Conservation (phyloP, 2,329 filamentous ascomycete genomes). For the Sporothrix schenckii region DNA sequence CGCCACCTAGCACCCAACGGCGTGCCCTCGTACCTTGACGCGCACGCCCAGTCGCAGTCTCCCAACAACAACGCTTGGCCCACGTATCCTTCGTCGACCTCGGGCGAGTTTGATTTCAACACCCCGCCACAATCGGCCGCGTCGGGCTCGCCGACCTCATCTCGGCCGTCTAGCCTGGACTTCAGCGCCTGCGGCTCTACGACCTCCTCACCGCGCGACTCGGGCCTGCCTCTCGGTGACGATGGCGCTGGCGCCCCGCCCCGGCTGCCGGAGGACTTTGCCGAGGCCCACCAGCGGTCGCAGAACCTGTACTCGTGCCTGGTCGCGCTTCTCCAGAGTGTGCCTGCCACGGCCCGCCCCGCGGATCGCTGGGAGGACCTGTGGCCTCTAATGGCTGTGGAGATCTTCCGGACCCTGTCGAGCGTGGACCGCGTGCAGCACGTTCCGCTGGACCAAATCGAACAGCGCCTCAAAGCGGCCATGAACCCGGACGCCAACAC, state of each 20-base stretch:
- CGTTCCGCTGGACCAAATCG: slow-evolving; percentile 30
- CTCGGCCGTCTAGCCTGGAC: slow-evolving; percentile 57
- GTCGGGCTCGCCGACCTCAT: slow-evolving; percentile 42
- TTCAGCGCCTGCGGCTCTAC: slow-evolving; percentile 55
- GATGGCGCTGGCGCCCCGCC: slow-evolving; percentile 27
- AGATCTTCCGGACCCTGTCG: slow-evolving; percentile 57
- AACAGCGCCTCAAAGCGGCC: slow-evolving; percentile 31
- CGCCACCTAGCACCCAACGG: slow-evolving; percentile 16
- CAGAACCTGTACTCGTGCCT: slow-evolving; percentile 57
- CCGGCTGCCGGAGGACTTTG: slow-evolving; percentile 43
- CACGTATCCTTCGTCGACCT: neutral
- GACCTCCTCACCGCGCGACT: slow-evolving; percentile 55
- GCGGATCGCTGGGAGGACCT: slow-evolving; percentile 56
- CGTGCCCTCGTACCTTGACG: slow-evolving; percentile 29
- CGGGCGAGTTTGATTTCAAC: slow-evolving; percentile 35
- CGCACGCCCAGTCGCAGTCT: slow-evolving; percentile 33
- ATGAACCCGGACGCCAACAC: slow-evolving; percentile 16
- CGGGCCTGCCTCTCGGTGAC: slow-evolving; percentile 45
- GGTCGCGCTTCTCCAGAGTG: slow-evolving; percentile 58
- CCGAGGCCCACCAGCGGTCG: slow-evolving; percentile 50
- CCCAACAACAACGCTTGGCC: neutral
- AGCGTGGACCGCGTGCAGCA: slow-evolving; percentile 12
- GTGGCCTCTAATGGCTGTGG: slow-evolving; percentile 57
- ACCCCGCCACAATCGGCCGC: slow-evolving; percentile 31
- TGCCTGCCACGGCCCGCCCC: slow-evolving; percentile 48